Percentiles rank a stretch among this genome's conserved stretches.
Evolutionary conservation across 768 basidiomycete genomes (phyloP).

Genomic region (Harrya chromipes): DNA sequence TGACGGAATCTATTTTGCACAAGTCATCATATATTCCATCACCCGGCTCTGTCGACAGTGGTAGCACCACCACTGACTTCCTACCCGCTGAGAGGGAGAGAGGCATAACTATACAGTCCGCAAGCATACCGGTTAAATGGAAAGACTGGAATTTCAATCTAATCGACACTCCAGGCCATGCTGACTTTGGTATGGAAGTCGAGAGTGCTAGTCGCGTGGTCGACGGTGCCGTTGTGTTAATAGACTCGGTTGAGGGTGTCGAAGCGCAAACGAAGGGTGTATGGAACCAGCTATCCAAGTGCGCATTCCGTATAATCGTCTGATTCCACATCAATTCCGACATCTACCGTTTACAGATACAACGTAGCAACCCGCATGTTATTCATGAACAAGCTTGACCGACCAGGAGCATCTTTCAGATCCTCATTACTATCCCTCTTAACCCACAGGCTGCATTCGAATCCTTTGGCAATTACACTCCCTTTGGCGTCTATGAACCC

Average conservation of each 20-base stretch:
- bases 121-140: constrained; percentile 87
- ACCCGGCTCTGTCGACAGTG: constrained; percentile 83
- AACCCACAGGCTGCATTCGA: constrained; percentile 70
- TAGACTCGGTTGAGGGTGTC: constrained; percentile 90
- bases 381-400: constrained; percentile 86
- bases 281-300: constrained; percentile 86
- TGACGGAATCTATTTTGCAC: constrained; percentile 84
- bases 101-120: constrained; percentile 90
- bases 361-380: constrained; percentile 74
- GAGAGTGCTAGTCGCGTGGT: constrained; percentile 90
- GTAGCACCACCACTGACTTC: constrained; percentile 89
- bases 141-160: constrained; percentile 83
- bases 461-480: constrained; percentile 65
- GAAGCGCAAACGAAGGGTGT: constrained; percentile 89
- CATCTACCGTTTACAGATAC: constrained; percentile 48
- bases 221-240: constrained; percentile 83
- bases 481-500: constrained; percentile 78
- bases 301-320: constrained; percentile 27
- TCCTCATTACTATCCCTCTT: constrained; percentile 71
- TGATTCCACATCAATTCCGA: constrained; percentile 1
- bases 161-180: constrained; percentile 89
- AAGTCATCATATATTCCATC: constrained; percentile 68
- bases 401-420: constrained; percentile 78
- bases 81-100: constrained; percentile 86
- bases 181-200: constrained; percentile 96